Percentiles rank a stretch among this genome's conserved stretches.
phyloP scores from a whole-genome alignment of 2,329 filamentous ascomycete genomes.

The Leptographium lundbergii region DNA sequence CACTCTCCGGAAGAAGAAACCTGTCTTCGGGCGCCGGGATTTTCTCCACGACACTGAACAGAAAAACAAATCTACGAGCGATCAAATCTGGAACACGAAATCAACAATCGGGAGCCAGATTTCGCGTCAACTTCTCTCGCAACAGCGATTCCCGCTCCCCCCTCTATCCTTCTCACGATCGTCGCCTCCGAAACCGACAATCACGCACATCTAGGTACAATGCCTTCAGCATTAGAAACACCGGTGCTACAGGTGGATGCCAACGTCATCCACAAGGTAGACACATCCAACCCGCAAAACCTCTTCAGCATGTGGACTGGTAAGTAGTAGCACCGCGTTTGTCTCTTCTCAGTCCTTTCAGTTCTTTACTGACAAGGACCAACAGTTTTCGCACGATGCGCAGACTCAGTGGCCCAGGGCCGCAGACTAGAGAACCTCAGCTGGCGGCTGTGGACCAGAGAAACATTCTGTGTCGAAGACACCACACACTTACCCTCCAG shows the following conservation, averaged over 20 bases:
- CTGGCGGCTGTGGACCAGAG: constrained; percentile 90
- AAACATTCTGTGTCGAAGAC: constrained; percentile 76
- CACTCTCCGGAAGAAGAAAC: background rate
- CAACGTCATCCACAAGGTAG: constrained; percentile 85
- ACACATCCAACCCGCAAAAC: constrained; percentile 84
- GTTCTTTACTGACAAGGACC: background rate
- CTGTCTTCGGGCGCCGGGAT: background rate
- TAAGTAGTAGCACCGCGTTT: constrained; percentile 33
- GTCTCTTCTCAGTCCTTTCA: background rate
- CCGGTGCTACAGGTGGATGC: constrained; percentile 87
- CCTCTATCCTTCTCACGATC: background rate
- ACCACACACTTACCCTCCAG: background rate
- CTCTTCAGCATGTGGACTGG: constrained; percentile 96
- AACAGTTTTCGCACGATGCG: constrained; percentile 84
- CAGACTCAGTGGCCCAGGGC: constrained; percentile 86
- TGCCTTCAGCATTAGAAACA: constrained; percentile 74
- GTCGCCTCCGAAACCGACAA: constrained; percentile 4
- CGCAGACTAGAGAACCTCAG: constrained; percentile 87
- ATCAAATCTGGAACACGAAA: background rate
- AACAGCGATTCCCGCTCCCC: background rate
- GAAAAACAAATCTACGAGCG: background rate
- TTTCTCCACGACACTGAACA: background rate
- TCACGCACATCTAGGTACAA: constrained; percentile 30
- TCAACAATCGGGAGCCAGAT: background rate
- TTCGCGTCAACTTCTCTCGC: background rate